Base-by-base conservation (phyloP, 148 eudicot genomes). In the Silene conica region DNA sequence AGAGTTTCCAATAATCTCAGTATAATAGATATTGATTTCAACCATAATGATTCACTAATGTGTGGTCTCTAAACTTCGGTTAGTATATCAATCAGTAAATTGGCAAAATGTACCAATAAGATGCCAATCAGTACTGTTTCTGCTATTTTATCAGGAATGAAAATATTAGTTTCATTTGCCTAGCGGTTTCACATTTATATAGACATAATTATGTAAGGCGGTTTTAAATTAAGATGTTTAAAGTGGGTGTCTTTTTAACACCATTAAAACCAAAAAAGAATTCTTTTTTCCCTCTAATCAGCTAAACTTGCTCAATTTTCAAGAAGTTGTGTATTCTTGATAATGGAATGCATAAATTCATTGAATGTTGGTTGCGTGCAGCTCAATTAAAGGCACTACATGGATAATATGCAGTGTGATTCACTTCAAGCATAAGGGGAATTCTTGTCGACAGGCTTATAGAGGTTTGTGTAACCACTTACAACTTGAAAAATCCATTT, bases 361-460 rank as follows among this genome's bases (percentile, higher is more conserved):
- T 63, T 20, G 70, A 73, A 12, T 82, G 14, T 66, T 66, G 52
- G 46, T 28, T 66, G 74, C 65, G 60, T 74, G 68, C 92, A 92
- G 97, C 89, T 92, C 75, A 86, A 83, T 76, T 78, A 85, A 63
- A 83, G 89, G 80, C 87, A 87, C 82, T 90, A 92, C 46, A 92
- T 90, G 96, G 90, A 90, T 50, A 85, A 72, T 63, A 72, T 87
- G 88, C 98, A 92, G 70, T 81, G 73, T 64, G 98, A 90, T 74
- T 90, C 52, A 85, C 87, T 72, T 81, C 83, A 58, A 77, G 83
- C 82, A 92, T 92, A 96, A 86, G 98, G 20, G 90, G 88, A 38
- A 85, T 92, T 70, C 82, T 92, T 13, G 85, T 92, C 75, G 98
- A 92, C 79, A 90, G 98, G 98, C 93, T 92, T 72, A 91, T 92